Evolutionary conservation across 345 rosid species (phyloP), one percentile per base, ranked within the genome.

Genomic region (Salix purpurea): DNA sequence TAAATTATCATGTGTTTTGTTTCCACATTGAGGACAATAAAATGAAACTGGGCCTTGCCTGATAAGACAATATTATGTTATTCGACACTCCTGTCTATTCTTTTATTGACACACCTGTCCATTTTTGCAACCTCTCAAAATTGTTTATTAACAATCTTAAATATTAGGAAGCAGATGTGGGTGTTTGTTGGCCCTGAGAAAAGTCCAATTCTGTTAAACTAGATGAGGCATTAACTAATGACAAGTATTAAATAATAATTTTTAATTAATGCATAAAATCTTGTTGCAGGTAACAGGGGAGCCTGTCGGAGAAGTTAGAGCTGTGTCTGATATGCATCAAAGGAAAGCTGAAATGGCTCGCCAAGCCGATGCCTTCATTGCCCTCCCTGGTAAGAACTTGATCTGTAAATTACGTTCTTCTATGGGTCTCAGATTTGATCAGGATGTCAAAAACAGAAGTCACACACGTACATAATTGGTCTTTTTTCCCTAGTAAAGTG

Each of bases 301-400:
- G 73, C 74, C 93, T 8, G 92, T 92, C 44, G 99, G 99, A 48
- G 99, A 93, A 84, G 92, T 90, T n/a, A 88, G 85, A 84, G 89
- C 99, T 8, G 99, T 95, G 0, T 90, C 97, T 18, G 88, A 88
- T 82, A 92, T 95, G 97, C 97, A 95, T 80, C 96, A 95, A 83
- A 86, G 99, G 76, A 95, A 95, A 86, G 97, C 97, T 1, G 97
- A 92, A 83, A 93, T 93, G 99, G 91, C 96, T 48, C 94, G 97
- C 48, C 94, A 89, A 83, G 99, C 97, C 4, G 96, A 95, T 52
- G 99, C 97, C 23, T 95, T 95, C 83, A 90, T 95, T 46, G 99
- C 97, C 3, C 94, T 95, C 24, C 99, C 99, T 24, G 99, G 99
- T 92, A 76, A 61, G 72, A 18, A 14, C 23, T 39, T 26, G 2